phyloP scores from a whole-genome alignment of 2,329 filamentous ascomycete genomes.

The Sporothrix humicola region DNA sequence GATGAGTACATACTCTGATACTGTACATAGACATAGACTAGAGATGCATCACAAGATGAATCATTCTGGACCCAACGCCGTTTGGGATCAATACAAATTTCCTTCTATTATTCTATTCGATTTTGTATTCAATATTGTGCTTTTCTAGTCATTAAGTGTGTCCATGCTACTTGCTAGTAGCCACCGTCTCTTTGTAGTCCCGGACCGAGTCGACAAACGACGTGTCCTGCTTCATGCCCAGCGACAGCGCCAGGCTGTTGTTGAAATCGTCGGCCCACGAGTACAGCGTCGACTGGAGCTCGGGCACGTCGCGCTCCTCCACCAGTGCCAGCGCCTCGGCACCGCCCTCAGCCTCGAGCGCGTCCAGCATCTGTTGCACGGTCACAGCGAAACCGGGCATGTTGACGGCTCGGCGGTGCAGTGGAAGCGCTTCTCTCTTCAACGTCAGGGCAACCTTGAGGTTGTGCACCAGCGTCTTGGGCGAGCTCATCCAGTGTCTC shows the following conservation, averaged over 20 bases:
- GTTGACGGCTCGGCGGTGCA: conserved; percentile 53
- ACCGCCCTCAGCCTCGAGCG: conserved; percentile 54
- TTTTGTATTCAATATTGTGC: neutral
- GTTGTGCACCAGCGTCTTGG: conserved; percentile 56
- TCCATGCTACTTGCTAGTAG: neutral
- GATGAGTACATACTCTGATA: neutral
- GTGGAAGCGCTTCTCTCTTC: conserved; percentile 43
- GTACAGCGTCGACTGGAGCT: conserved; percentile 55
- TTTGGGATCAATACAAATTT: no score
- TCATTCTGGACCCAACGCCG: no score
- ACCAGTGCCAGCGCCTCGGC: conserved; percentile 52
- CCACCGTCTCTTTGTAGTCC: conserved; percentile 48
- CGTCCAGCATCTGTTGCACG: conserved; percentile 57
- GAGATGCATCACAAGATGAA: neutral
- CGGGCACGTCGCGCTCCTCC: conserved; percentile 54
- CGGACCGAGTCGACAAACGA: conserved; percentile 55
- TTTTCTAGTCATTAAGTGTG: neutral
- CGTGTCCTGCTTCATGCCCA: conserved; percentile 53
- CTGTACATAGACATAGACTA: neutral
- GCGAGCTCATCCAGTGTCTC: conserved; percentile 59
- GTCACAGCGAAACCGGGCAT: conserved; percentile 55
- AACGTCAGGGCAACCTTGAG: conserved; percentile 48
- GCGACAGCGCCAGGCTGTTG: conserved; percentile 50
- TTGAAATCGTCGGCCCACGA: conserved; percentile 58
- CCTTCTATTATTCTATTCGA: neutral